A percentile compares a stretch with the other conserved stretches of the same genome.
Evolutionary conservation across 768 basidiomycete species (phyloP).

Genomic region (Fistulinella prunicolor): DNA sequence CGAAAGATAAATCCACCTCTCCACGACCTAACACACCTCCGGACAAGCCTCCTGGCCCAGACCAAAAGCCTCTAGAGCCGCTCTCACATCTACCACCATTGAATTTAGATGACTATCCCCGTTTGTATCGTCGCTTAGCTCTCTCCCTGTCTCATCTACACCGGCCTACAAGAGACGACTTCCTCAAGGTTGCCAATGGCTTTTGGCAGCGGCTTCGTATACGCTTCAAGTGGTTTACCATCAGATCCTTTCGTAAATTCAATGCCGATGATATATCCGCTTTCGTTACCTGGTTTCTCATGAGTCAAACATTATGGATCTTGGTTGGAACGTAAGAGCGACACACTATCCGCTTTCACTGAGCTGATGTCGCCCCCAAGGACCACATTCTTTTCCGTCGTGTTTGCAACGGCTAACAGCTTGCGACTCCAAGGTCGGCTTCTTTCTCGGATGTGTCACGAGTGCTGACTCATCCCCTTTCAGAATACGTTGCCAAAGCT

Average conservation of each 20-base stretch:
- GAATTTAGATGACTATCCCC: conserved; percentile 67
- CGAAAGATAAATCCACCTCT: conserved; percentile 3
- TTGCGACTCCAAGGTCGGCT: conserved; percentile 73
- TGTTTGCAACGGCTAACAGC: conserved; percentile 88
- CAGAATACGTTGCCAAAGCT: conserved; percentile 80
- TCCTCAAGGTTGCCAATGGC: conserved; percentile 80
- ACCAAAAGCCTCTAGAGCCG: conserved; percentile 8
- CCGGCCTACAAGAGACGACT: conserved; percentile 84
- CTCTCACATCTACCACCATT: conserved; percentile 27
- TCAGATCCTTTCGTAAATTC: conserved; percentile 90
- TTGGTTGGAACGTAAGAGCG: conserved; percentile 65
- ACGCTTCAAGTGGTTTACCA: conserved; percentile 97
- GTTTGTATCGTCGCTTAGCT: conserved; percentile 78
- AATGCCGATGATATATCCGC: conserved; percentile 97
- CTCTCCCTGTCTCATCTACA: conserved; percentile 72
- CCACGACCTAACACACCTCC: background rate
- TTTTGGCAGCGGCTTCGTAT: conserved; percentile 89
- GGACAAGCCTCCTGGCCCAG: conserved; percentile 5
- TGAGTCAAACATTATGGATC: conserved; percentile 96
- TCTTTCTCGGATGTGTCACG: background rate
- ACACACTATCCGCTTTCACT: background rate
- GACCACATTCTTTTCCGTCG: conserved; percentile 93
- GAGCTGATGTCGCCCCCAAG: conserved; percentile 36
- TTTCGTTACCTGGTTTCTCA: conserved; percentile 92
- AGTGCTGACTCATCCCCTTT: conserved; percentile 7